A percentile compares a stretch with the other conserved stretches of the same genome.
These are phyloP conservation scores for Agaricus subrufescens DNA, from an alignment of 768 basidiomycete genomes.

Conservation along the genomic window DNA sequence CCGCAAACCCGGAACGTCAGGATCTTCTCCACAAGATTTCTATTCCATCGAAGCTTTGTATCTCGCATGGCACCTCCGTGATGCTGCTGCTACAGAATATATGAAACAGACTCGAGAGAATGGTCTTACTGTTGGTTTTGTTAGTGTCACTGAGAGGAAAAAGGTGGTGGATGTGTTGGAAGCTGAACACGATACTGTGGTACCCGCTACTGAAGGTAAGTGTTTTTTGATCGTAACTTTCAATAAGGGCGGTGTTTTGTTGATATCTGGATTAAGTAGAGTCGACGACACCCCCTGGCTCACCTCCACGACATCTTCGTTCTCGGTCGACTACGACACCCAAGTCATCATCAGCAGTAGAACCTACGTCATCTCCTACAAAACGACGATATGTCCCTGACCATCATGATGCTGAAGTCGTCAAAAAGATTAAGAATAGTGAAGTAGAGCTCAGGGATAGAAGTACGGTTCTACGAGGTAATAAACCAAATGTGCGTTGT, in stretches of 20 bases:
- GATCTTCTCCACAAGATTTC: slow-evolving; percentile 39
- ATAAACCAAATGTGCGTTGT: slow-evolving; percentile 76
- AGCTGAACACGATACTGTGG: slow-evolving; percentile 49
- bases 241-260: not conserved
- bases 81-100: slow-evolving; percentile 79
- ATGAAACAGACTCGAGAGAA: slow-evolving; percentile 79
- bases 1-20: slow-evolving; percentile 51
- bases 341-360: slow-evolving; percentile 21
- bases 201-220: slow-evolving; percentile 35
- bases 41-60: slow-evolving; percentile 80
- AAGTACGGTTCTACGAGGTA: slow-evolving; percentile 78
- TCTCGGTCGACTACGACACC: slow-evolving; percentile 24
- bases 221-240: slow-evolving; percentile 14
- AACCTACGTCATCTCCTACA: slow-evolving; percentile 39
- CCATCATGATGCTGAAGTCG: slow-evolving; percentile 71
- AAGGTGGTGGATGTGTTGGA: slow-evolving; percentile 83
- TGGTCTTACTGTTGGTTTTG: slow-evolving; percentile 69
- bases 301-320: slow-evolving; percentile 30
- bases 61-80: slow-evolving; percentile 76
- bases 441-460: slow-evolving; percentile 82
- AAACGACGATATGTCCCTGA: slow-evolving; percentile 83
- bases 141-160: slow-evolving; percentile 86
- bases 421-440: slow-evolving; percentile 75
- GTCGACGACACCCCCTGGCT: slow-evolving; percentile 51
- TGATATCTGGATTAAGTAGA: not conserved